Evolutionary conservation across 139 green algal genomes (phyloP).

Genomic region (Coelastrella sp.): DNA sequence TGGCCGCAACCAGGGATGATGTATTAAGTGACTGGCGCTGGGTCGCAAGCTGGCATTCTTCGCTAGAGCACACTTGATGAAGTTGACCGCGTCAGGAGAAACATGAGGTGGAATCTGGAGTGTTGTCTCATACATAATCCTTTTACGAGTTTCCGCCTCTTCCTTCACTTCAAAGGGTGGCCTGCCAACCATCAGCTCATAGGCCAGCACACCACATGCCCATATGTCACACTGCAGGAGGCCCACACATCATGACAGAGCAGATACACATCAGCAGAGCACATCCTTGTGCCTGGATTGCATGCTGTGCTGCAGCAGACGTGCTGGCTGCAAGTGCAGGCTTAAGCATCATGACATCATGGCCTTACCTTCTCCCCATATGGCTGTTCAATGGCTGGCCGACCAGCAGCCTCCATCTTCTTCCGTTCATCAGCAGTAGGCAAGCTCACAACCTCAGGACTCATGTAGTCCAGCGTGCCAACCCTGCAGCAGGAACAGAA

Average conservation of each 20-base stretch:
- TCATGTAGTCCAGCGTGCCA: conserved; percentile 42
- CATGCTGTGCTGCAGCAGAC: neutral
- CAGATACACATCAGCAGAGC: neutral
- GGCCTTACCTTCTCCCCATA: conserved; percentile 48
- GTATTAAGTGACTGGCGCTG: conserved; percentile 24
- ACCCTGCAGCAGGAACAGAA: neutral
- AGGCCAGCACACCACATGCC: conserved; percentile 63
- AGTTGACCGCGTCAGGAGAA: conserved; percentile 18
- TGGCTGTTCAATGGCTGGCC: conserved; percentile 2
- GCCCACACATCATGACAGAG: neutral
- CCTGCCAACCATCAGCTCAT: conserved; percentile 64
- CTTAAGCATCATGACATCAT: neutral
- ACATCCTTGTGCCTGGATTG: neutral
- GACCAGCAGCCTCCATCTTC: conserved; percentile 35
- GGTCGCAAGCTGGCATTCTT: conserved; percentile 45
- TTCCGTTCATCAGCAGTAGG: conserved; percentile 49
- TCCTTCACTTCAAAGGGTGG: conserved; percentile 67
- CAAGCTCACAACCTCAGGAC: conserved; percentile 52
- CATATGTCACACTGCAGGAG: conserved; percentile 52
- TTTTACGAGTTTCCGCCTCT: conserved; percentile 45
- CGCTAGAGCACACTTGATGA: conserved; percentile 45
- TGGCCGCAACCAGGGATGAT: conserved; percentile 41
- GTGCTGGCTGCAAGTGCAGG: neutral
- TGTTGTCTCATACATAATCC: conserved; percentile 47
- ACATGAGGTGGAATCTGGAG: conserved; percentile 43